A percentile compares a stretch with the other conserved stretches of the same genome.
Evolutionary conservation across 768 basidiomycete genomes (phyloP).

Genomic region (Boletus vermiculosoides): DNA sequence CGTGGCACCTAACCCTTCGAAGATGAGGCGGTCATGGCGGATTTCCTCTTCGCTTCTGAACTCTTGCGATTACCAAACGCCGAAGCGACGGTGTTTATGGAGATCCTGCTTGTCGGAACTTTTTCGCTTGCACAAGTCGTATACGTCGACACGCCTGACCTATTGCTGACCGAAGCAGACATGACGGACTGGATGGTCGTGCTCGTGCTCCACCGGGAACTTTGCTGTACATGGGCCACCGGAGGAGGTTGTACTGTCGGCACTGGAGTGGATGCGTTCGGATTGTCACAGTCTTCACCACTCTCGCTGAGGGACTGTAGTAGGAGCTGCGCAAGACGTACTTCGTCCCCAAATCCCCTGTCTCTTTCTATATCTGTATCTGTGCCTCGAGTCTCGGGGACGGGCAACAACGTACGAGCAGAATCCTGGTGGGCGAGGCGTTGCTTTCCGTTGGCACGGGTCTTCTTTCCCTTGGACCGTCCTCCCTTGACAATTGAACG

Average conservation of each 20-base stretch:
- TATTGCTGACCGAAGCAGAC: conserved; percentile 28
- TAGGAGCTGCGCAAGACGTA: conserved; percentile 29
- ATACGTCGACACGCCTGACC: conserved; percentile 28
- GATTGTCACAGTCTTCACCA: conserved; percentile 2
- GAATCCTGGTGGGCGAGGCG: conserved; percentile 29
- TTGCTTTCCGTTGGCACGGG: conserved; percentile 17
- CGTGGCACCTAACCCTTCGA: conserved; percentile 20
- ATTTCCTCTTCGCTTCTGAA: conserved; percentile 28
- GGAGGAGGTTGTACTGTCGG: conserved; percentile 15
- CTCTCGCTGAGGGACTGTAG: conserved; percentile 28
- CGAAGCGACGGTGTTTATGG: conserved; percentile 28
- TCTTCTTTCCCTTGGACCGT: conserved; percentile 18
- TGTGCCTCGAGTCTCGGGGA: conserved; percentile 18
- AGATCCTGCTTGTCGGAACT: conserved; percentile 25
- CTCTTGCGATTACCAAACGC: conserved; percentile 28
- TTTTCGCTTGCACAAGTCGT: conserved; percentile 29
- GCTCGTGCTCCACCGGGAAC: conserved; percentile 33
- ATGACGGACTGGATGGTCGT: conserved; percentile 28
- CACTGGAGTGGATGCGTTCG: conserved; percentile 3
- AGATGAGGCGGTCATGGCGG: conserved; percentile 23
- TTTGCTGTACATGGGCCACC: conserved; percentile 18
- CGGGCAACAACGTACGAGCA: conserved; percentile 25
- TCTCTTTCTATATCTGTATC: conserved; percentile 20
- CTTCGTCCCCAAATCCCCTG: conserved; percentile 29
- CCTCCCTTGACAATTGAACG: conserved; percentile 29